phyloP scores from a whole-genome alignment of 108 stramenopile species.

The Pseudonitzschia delicatissima region DNA sequence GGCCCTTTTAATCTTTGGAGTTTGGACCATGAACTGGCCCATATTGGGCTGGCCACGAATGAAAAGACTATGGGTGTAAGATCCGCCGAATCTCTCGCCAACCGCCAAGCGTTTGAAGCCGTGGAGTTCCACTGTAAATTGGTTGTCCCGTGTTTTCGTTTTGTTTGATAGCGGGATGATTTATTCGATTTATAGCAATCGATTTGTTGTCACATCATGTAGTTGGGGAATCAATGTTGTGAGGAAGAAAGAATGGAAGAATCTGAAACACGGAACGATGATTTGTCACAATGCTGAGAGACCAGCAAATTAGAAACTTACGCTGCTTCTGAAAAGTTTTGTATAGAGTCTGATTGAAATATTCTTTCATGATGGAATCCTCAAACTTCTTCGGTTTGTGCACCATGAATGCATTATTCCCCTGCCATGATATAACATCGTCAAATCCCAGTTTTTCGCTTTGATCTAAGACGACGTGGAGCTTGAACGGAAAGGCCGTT shows the following conservation, averaged over 20 bases:
- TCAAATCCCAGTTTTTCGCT: slow-evolving; percentile 40
- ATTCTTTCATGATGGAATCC: slow-evolving; percentile 50
- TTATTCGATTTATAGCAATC: too few species aligned
- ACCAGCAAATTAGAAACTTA: too few species aligned
- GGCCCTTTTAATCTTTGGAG: slow-evolving; percentile 14
- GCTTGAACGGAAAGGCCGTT: slow-evolving; percentile 50
- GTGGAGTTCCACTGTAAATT: not conserved
- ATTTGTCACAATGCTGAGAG: too few species aligned
- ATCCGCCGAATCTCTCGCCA: not conserved
- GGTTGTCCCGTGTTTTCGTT: too few species aligned
- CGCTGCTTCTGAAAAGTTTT: slow-evolving; percentile 75
- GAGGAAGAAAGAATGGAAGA: too few species aligned
- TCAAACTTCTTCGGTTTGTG: slow-evolving; percentile 47
- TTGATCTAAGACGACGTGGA: slow-evolving; percentile 51
- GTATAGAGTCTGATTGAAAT: slow-evolving; percentile 79
- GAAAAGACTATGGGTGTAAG: slow-evolving; percentile 18
- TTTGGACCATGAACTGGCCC: slow-evolving; percentile 20
- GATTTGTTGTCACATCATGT: too few species aligned
- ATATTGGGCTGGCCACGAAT: slow-evolving; percentile 20
- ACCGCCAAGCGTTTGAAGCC: not conserved
- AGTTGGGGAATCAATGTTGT: too few species aligned
- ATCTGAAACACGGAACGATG: too few species aligned
- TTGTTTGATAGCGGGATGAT: too few species aligned
- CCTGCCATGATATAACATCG: slow-evolving; percentile 58
- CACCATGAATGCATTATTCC: slow-evolving; percentile 48